A percentile compares a stretch with the other conserved stretches of the same genome.
Conservation (phyloP, 2,329 filamentous ascomycete genomes). For the Cladosporium sp. region DNA sequence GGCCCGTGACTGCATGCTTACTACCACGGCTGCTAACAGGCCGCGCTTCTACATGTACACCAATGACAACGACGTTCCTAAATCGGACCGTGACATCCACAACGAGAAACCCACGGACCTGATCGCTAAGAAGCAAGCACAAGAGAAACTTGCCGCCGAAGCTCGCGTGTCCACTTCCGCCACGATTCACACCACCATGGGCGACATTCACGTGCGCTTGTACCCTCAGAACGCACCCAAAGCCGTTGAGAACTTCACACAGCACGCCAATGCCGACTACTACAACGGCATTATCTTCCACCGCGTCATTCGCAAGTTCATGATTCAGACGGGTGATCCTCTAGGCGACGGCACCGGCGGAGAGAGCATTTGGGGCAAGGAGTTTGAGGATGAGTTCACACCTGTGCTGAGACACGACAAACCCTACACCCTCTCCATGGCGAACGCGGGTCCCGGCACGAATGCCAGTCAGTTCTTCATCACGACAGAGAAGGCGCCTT, state of each 20-base stretch:
- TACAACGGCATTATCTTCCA: conserved; percentile 99
- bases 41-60: conserved; percentile 98
- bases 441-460: conserved; percentile 90
- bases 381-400: conserved; percentile 92
- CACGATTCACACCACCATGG: conserved; percentile 85
- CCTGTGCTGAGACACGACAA: conserved; percentile 82
- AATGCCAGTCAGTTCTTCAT: conserved; percentile 99
- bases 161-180: conserved; percentile 74
- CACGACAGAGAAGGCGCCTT: conserved; percentile 94
- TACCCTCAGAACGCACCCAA: conserved; percentile 93
- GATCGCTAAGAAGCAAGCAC: conserved; percentile 45
- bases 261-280: conserved; percentile 82
- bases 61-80: conserved; percentile 78
- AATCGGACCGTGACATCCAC: conserved; percentile 82
- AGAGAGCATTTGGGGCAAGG: conserved; percentile 86
- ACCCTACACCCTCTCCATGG: conserved; percentile 95
- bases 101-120: conserved; percentile 83
- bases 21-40: conserved; percentile 79
- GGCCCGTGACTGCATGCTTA: conserved; percentile 81
- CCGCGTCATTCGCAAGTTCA: conserved; percentile 94
- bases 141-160: conserved; percentile 53
- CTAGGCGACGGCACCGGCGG: conserved; percentile 85
- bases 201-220: conserved; percentile 88
- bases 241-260: conserved; percentile 95
- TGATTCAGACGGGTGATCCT: conserved; percentile 90